A percentile compares a stretch with the other conserved stretches of the same genome.
phyloP scores from a whole-genome alignment of 306 rosid species.

The Elaeagnus macrophylla region DNA sequence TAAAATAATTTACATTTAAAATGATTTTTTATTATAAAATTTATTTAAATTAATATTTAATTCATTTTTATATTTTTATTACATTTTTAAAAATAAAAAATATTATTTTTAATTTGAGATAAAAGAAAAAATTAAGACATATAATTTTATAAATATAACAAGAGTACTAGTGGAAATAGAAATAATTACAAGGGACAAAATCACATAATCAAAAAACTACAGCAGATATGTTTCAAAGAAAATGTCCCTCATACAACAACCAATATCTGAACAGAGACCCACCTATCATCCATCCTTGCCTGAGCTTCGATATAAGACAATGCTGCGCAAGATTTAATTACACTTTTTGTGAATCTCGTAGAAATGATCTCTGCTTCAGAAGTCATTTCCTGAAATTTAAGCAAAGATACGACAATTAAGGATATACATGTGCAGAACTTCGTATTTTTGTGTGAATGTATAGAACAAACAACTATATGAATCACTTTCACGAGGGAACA shows the following conservation, averaged over 20 bases:
- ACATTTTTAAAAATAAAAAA: no score
- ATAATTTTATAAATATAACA: no score
- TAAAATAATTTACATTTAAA: no score
- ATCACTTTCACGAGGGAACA: no score
- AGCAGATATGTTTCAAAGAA: not conserved
- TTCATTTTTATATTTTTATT: no score
- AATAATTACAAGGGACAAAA: no score
- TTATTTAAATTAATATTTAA: no score
- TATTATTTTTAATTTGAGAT: no score
- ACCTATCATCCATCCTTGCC: constrained; percentile 99
- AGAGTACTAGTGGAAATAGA: no score
- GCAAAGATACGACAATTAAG: not conserved
- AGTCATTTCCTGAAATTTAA: constrained; percentile 80
- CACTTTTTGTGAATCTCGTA: constrained; percentile 73
- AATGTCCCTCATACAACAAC: constrained; percentile 3
- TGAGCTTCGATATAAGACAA: constrained; percentile 95
- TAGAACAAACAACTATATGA: not conserved
- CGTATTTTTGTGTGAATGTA: not conserved
- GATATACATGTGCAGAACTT: not conserved
- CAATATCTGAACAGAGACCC: constrained; percentile 24
- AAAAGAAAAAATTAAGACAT: no score
- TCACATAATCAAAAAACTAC: not conserved
- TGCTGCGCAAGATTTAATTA: constrained; percentile 82
- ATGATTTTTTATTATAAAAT: no score
- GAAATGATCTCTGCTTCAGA: constrained; percentile 84